Evolutionary conservation across 176 grass and related monocot species (phyloP).

Genomic region (Sorghum bicolor): DNA sequence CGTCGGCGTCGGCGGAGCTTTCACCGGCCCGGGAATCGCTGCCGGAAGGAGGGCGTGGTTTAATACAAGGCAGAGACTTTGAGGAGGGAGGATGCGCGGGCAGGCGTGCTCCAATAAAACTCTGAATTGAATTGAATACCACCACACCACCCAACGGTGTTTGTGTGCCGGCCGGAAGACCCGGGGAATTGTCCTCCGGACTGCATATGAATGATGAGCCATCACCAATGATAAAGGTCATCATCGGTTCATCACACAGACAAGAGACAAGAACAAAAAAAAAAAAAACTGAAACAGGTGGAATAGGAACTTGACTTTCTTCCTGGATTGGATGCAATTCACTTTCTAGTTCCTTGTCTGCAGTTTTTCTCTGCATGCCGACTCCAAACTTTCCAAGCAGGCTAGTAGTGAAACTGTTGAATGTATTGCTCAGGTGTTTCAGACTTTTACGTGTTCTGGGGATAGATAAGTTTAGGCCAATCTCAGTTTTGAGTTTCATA

Average conservation of each 20-base stretch:
- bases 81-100: background rate
- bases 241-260: background rate
- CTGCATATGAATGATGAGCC: background rate
- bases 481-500: too few species aligned
- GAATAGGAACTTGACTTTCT: background rate
- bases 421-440: too few species aligned
- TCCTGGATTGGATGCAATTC: background rate
- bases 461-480: too few species aligned
- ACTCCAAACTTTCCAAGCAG: too few species aligned
- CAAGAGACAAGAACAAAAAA: too few species aligned
- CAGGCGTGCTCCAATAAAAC: background rate
- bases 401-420: too few species aligned
- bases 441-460: too few species aligned
- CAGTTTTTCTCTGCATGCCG: too few species aligned
- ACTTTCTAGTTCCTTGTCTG: too few species aligned
- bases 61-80: conserved; percentile 25
- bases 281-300: background rate
- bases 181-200: background rate
- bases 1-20: background rate
- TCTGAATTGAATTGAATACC: background rate
- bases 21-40: conserved; percentile 28
- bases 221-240: background rate
- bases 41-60: conserved; percentile 12
- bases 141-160: background rate
- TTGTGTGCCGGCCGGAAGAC: too few species aligned